These are phyloP conservation scores for Lablab purpureus DNA, from an alignment of 306 rosid genomes.

Conservation along the genomic window DNA sequence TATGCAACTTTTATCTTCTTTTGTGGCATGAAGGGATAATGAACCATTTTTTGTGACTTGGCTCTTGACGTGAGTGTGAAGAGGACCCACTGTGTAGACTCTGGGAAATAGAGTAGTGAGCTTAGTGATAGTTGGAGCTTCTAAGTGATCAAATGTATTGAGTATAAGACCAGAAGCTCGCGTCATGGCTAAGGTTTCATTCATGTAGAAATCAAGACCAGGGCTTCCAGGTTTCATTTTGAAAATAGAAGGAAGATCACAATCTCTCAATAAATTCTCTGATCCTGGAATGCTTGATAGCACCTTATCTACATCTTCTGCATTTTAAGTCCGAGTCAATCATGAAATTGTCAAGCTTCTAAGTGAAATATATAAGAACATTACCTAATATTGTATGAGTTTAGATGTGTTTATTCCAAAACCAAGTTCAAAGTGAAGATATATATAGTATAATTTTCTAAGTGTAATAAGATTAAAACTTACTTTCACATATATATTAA, in stretches of 20 bases:
- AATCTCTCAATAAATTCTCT: constrained; percentile 26
- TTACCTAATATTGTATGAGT: too few relatives aligned
- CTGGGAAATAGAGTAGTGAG: constrained; percentile 36
- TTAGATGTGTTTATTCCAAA: too few relatives aligned
- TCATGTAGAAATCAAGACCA: constrained; percentile 1
- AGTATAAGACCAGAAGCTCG: constrained; percentile 34
- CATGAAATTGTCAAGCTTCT: not conserved
- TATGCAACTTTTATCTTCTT: constrained; percentile 41
- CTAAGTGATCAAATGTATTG: constrained; percentile 41
- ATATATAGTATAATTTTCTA: too few relatives aligned
- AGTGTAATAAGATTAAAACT: too few relatives aligned
- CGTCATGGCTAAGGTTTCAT: constrained; percentile 31
- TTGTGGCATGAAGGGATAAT: not conserved
- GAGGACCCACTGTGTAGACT: constrained; percentile 39
- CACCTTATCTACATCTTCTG: constrained; percentile 31
- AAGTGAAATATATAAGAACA: too few relatives aligned
- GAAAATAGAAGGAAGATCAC: constrained; percentile 24
- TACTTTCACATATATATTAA: too few relatives aligned
- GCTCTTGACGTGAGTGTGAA: constrained; percentile 14
- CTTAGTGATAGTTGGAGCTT: constrained; percentile 34
- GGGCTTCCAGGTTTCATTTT: not conserved
- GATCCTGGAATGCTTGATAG: constrained; percentile 30
- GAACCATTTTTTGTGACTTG: not conserved
- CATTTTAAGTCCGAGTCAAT: not conserved
- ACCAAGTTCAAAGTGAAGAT: too few relatives aligned